phyloP scores from a whole-genome alignment of 2,329 filamentous ascomycete genomes.

The Amphichorda felina region DNA sequence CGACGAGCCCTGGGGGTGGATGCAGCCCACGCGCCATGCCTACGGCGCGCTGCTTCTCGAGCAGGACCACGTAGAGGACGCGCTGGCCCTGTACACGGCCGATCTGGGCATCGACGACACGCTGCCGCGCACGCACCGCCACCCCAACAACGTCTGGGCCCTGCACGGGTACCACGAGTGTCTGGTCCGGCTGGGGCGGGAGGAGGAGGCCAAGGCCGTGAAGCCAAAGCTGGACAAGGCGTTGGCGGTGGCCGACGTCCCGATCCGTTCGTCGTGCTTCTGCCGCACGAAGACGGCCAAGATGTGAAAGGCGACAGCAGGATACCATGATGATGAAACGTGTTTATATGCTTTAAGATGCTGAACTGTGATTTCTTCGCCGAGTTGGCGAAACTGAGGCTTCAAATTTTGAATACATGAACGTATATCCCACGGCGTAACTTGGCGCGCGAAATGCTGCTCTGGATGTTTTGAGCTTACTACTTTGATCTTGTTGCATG shows the following conservation, averaged over 20 bases:
- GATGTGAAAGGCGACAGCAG: not conserved
- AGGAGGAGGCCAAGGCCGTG: conserved; percentile 3
- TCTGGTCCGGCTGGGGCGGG: conserved; percentile 32
- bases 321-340: not conserved
- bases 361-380: too few relatives aligned
- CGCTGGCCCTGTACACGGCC: conserved; percentile 43
- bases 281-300: conserved; percentile 15
- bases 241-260: conserved; percentile 42
- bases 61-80: conserved; percentile 45
- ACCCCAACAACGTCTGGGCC: conserved; percentile 66
- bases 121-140: conserved; percentile 51
- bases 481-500: too few relatives aligned
- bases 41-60: conserved; percentile 59
- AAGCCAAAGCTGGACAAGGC: conserved; percentile 33
- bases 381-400: too few relatives aligned
- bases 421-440: too few relatives aligned
- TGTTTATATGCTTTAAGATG: not conserved
- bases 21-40: conserved; percentile 62
- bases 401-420: too few relatives aligned
- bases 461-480: too few relatives aligned
- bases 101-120: conserved; percentile 49
- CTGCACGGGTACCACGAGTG: conserved; percentile 65
- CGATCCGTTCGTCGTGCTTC: conserved; percentile 46
- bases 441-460: too few relatives aligned
- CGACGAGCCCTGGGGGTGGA: conserved; percentile 70